Evolutionary conservation across 306 rosid genomes (phyloP).

Genomic region (Albizia julibrissin): DNA sequence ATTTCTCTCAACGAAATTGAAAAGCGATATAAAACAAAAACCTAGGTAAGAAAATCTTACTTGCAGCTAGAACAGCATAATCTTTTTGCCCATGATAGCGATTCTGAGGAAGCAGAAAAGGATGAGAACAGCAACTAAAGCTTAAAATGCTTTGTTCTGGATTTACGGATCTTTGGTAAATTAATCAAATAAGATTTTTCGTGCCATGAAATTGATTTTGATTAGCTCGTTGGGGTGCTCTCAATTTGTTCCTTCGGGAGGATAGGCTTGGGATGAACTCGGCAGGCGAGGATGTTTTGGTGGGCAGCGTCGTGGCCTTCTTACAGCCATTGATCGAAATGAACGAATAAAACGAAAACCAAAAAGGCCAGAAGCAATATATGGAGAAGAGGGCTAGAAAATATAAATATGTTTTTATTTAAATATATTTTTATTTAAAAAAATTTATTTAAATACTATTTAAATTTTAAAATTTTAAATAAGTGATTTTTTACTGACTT

Average conservation of each 20-base stretch:
- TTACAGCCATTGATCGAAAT: neutral
- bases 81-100: conserved; percentile 6
- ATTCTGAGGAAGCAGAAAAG: neutral
- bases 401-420: no score
- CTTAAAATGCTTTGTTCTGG: neutral
- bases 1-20: conserved; percentile 34
- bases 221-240: neutral
- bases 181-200: conserved; percentile 22
- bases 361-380: neutral
- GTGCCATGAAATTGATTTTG: neutral
- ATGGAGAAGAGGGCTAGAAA: no score
- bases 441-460: no score
- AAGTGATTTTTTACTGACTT: no score
- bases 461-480: no score
- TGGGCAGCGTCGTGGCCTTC: neutral
- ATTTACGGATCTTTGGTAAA: conserved; percentile 6
- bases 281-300: neutral
- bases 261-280: neutral
- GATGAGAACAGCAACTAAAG: conserved; percentile 1
- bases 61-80: neutral
- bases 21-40: conserved; percentile 12
- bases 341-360: neutral
- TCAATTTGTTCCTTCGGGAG: neutral
- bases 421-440: no score
- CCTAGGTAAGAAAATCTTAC: conserved; percentile 20